Percentiles rank a stretch among this genome's conserved stretches.
Conservation (phyloP, 192 early-diverging fungal genomes). For the Umbelopsis sp. region DNA sequence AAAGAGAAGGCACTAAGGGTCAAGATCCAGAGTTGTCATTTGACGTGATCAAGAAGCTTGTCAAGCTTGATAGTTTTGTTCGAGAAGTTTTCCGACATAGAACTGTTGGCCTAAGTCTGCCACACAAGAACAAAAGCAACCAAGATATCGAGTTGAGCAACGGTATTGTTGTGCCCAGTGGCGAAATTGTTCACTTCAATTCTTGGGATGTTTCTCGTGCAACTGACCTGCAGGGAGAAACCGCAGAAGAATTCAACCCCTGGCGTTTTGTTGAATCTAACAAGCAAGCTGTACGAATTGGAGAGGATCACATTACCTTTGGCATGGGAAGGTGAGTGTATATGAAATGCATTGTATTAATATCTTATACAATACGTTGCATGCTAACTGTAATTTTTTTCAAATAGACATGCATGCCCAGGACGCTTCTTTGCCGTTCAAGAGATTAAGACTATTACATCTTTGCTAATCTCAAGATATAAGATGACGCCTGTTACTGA, state of each 20-base stretch:
- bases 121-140: conserved; percentile 27
- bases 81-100: conserved; percentile 40
- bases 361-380: not conserved
- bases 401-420: conserved; percentile 38
- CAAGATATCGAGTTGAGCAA: conserved; percentile 27
- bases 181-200: conserved; percentile 20
- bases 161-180: conserved; percentile 33
- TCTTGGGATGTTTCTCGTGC: not conserved
- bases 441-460: conserved; percentile 38
- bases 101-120: conserved; percentile 17
- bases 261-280: conserved; percentile 42
- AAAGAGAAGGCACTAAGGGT: conserved; percentile 30
- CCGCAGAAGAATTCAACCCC: conserved; percentile 38
- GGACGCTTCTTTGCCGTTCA: conserved; percentile 49
- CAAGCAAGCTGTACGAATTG: conserved; percentile 34
- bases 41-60: conserved; percentile 36
- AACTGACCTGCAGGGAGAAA: conserved; percentile 26
- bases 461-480: conserved; percentile 39
- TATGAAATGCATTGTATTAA: not conserved
- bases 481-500: not conserved
- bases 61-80: conserved; percentile 43
- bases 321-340: conserved; percentile 46
- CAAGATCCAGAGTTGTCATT: conserved; percentile 24
- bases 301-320: conserved; percentile 37
- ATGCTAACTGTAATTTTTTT: not conserved